Evolutionary conservation across 768 basidiomycete genomes (phyloP).

Genomic region (Lentinula aciculospora): DNA sequence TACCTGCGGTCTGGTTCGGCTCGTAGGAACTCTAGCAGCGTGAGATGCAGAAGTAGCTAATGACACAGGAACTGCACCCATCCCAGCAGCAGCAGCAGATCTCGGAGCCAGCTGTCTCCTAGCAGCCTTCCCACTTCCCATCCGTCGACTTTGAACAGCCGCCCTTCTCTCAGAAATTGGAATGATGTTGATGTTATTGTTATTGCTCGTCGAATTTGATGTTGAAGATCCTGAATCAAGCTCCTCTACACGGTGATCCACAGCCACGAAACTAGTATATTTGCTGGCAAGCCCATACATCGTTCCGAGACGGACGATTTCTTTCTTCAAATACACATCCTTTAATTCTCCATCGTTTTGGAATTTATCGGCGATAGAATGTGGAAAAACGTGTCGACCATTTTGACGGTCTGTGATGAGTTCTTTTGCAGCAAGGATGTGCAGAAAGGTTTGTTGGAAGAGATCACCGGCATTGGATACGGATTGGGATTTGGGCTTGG

Average conservation of each 20-base stretch:
- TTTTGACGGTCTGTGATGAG: constrained; percentile 3
- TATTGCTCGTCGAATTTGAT: background rate
- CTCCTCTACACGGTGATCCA: background rate
- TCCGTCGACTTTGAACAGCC: background rate
- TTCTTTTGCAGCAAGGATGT: constrained; percentile 4
- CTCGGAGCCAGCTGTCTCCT: background rate
- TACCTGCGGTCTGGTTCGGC: too few species aligned
- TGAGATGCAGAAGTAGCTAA: too few species aligned
- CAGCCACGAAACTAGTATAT: constrained; percentile 6
- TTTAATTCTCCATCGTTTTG: background rate
- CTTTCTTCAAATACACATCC: background rate
- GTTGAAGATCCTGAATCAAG: background rate
- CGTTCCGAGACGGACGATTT: constrained; percentile 5
- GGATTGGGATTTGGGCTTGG: background rate
- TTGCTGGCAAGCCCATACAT: constrained; percentile 6
- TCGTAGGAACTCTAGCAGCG: too few species aligned
- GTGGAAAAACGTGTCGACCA: background rate
- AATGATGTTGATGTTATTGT: background rate
- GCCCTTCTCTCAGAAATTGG: background rate
- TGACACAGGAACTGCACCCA: too few species aligned
- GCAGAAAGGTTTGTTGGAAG: background rate
- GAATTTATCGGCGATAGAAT: background rate
- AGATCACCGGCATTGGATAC: background rate
- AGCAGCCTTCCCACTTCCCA: background rate
- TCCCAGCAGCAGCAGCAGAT: background rate